Base-by-base conservation (phyloP, 2,329 filamentous ascomycete species). In the Nothopassalora personata region DNA sequence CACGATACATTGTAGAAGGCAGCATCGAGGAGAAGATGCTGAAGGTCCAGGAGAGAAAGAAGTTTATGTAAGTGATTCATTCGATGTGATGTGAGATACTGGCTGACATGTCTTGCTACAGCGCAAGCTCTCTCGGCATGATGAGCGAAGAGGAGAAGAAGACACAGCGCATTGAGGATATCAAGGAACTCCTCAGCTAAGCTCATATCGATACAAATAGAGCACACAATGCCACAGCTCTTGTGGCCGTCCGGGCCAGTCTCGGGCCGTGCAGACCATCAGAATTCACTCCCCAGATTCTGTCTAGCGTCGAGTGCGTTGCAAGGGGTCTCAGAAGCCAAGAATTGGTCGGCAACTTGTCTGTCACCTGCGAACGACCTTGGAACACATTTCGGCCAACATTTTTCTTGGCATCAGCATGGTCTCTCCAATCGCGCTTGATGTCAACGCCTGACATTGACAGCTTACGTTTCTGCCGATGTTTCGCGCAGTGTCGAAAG, bases 11-110 rank as follows among this genome's bases (percentile, higher is more conserved):
- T 59, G 89, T 96, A 1, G 88, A 89, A 74, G 86, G 87, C 50
- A 97, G 91, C 64, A 95, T 99, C 43, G 94, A 99, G 78, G 90
- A 94, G 74, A 86, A 93, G 73, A 99, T 99, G 91, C 74, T 99
- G 65, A 86, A 83, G 74, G 86, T 99, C 34, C 95, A 99, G 73
- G 93, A 97, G 65, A 80, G 92, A 71, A 99, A 99, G 80, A 97
- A 92, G 80, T 95, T 95, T 68, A 90, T 95, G 87, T 91, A 72
- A 86, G 88, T 87, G 46, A 57, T 33, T 19, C 15, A 15, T 28
- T 28, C 23, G 28, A n/a, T 57, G 39, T 15, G 39, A 8, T 54
- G 54, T 45, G 13, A 15, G 19, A 8, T 33, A 18, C 48, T 57
- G 47, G 54, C 63, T 77, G 66, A 75, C 57, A 18, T 49, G n/a